phyloP scores from a whole-genome alignment of 306 rosid species.

The Fragaria ananassa region DNA sequence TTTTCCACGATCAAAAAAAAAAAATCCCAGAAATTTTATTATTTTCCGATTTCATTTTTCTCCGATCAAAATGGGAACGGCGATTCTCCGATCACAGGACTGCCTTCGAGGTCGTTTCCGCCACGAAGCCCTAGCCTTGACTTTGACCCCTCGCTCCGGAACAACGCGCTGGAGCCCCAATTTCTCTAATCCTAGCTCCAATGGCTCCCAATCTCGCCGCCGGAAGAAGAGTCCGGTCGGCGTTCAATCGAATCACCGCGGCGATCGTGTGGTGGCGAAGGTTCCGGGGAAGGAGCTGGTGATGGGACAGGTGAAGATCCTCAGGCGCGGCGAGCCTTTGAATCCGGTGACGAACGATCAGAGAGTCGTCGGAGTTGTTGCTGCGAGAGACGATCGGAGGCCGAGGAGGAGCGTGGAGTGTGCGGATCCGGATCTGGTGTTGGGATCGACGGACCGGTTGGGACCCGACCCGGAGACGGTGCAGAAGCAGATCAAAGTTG shows the following conservation, averaged over 20 bases:
- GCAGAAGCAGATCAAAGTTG: conserved; percentile 54
- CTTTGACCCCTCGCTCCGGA: conserved; percentile 9
- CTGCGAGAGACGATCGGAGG: conserved; percentile 4
- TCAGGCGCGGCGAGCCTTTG: conserved; percentile 71
- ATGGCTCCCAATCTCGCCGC: conserved; percentile 33
- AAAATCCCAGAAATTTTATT: background rate
- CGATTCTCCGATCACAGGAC: conserved; percentile 47
- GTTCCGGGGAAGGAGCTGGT: conserved; percentile 30
- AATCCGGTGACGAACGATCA: conserved; percentile 4
- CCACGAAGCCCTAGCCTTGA: conserved; percentile 30
- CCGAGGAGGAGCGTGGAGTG: conserved; percentile 4
- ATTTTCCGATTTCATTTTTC: background rate
- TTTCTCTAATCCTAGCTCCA: conserved; percentile 1
- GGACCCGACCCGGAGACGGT: conserved; percentile 66
- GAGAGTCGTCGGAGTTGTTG: background rate
- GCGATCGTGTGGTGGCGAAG: conserved; percentile 24
- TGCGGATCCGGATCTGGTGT: conserved; percentile 33
- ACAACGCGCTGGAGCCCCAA: conserved; percentile 25
- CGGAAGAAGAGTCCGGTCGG: conserved; percentile 49
- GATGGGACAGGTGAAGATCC: conserved; percentile 72
- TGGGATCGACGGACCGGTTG: conserved; percentile 62
- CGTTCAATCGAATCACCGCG: conserved; percentile 12
- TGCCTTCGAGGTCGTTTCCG: conserved; percentile 37
- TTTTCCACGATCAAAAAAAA: background rate
- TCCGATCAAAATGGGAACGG: conserved; percentile 38